A percentile compares a stretch with the other conserved stretches of the same genome.
Evolutionary conservation across 2,329 filamentous ascomycete genomes (phyloP).

Genomic region (Ascochyta fabae): DNA sequence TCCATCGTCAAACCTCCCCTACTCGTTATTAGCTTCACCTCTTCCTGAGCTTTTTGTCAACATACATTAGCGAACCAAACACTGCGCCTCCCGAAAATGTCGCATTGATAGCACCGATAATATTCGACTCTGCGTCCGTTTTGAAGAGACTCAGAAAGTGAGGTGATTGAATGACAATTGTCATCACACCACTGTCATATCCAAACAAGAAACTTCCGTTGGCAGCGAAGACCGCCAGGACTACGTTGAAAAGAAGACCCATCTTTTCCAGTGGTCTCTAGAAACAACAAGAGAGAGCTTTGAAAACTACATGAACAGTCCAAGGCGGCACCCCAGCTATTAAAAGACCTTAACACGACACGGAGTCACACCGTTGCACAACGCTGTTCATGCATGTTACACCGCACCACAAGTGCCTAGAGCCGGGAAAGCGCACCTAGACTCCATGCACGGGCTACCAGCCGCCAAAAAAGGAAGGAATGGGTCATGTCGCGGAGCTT

Average conservation of each 20-base stretch:
- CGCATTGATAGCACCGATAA: slow-evolving; percentile 68
- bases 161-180: slow-evolving; percentile 61
- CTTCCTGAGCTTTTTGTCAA: not conserved
- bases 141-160: slow-evolving; percentile 66
- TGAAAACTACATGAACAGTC: not conserved
- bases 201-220: slow-evolving; percentile 51
- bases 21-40: not conserved
- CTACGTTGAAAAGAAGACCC: slow-evolving; percentile 53
- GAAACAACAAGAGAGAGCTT: not conserved
- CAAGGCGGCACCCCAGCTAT: not conserved
- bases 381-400: slow-evolving; percentile 20
- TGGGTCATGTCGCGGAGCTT: slow-evolving; percentile 16
- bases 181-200: slow-evolving; percentile 51
- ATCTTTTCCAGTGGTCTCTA: slow-evolving; percentile 29
- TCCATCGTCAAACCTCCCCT: slow-evolving; percentile 66
- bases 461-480: slow-evolving; percentile 1
- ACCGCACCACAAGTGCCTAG: slow-evolving; percentile 18
- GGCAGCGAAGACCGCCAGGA: slow-evolving; percentile 52
- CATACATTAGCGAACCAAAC: slow-evolving; percentile 59
- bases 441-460: slow-evolving; percentile 21
- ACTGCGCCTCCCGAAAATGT: slow-evolving; percentile 67
- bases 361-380: slow-evolving; percentile 10
- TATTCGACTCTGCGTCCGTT: slow-evolving; percentile 56
- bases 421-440: slow-evolving; percentile 34
- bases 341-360: slow-evolving; percentile 1